A percentile compares a stretch with the other conserved stretches of the same genome.
Evolutionary conservation across 2,329 filamentous ascomycete genomes (phyloP).

Genomic region (Trichophyton equinum): DNA sequence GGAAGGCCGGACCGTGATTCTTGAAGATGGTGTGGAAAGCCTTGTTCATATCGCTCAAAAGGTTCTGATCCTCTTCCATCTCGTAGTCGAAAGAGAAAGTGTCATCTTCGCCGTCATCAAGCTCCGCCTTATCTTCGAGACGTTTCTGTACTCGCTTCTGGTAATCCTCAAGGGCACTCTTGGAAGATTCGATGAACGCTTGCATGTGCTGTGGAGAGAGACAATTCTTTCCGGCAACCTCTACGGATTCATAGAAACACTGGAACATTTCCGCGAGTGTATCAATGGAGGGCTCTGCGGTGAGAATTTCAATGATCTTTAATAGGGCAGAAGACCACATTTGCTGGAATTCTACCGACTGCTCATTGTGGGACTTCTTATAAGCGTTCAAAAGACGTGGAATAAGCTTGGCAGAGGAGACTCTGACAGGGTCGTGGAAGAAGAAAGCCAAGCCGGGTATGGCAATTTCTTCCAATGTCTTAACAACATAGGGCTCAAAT

Average conservation of each 20-base stretch:
- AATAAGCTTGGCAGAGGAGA: conserved; percentile 87
- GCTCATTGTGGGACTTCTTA: conserved; percentile 76
- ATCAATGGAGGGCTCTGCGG: conserved; percentile 87
- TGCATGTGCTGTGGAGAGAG: conserved; percentile 67
- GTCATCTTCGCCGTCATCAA: conserved; percentile 81
- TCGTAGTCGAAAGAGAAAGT: conserved; percentile 77
- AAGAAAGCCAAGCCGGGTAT: conserved; percentile 92
- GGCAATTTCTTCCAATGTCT: conserved; percentile 94
- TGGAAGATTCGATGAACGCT: conserved; percentile 74
- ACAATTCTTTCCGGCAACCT: conserved; percentile 79
- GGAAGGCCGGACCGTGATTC: conserved; percentile 74
- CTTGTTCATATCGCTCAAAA: conserved; percentile 99
- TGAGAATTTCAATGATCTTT: conserved; percentile 85
- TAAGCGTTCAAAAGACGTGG: conserved; percentile 87
- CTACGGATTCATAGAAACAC: conserved; percentile 97
- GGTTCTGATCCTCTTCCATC: conserved; percentile 91
- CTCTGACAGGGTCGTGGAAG: conserved; percentile 95
- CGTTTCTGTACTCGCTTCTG: conserved; percentile 73
- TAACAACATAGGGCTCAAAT: conserved; percentile 81
- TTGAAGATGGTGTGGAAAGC: conserved; percentile 99
- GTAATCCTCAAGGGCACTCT: conserved; percentile 82
- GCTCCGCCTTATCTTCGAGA: conserved; percentile 69
- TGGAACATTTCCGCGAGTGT: conserved; percentile 98
- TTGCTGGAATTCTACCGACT: conserved; percentile 64
- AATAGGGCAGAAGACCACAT: conserved; percentile 78